Conservation (phyloP, 441 rosid genomes). For the Pelargonium myrrhifolium region DNA sequence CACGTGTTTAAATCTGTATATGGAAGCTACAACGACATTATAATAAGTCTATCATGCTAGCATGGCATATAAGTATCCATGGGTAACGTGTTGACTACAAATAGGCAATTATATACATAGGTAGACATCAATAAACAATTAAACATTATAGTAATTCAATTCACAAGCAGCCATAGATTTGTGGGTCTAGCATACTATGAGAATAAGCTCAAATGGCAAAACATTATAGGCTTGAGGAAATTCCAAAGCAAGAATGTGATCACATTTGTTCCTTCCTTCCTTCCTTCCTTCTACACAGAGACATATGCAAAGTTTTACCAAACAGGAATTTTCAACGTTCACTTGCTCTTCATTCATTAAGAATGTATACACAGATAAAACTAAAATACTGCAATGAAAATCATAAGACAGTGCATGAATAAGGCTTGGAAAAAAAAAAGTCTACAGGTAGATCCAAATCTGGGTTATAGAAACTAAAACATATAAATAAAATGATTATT, state of each 20-base stretch:
- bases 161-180: not conserved
- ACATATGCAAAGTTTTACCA: not conserved
- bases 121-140: not conserved
- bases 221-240: not conserved
- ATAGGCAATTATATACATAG: not conserved
- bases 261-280: not conserved
- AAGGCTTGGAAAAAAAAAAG: not conserved
- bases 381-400: not conserved
- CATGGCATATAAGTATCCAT: not conserved
- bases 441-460: not conserved
- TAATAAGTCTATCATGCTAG: not conserved
- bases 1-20: conserved; percentile 7
- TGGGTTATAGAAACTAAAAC: not conserved
- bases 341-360: not conserved
- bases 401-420: not conserved
- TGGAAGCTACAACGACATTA: conserved; percentile 5
- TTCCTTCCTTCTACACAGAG: not conserved
- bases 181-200: not conserved
- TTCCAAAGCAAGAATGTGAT: not conserved
- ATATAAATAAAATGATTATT: too few relatives aligned
- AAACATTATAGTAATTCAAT: not conserved
- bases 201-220: not conserved
- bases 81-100: not conserved
- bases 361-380: not conserved
- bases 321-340: too few relatives aligned